Base-by-base conservation (phyloP, 108 stramenopile species). In the Discostella stelligeroides region DNA sequence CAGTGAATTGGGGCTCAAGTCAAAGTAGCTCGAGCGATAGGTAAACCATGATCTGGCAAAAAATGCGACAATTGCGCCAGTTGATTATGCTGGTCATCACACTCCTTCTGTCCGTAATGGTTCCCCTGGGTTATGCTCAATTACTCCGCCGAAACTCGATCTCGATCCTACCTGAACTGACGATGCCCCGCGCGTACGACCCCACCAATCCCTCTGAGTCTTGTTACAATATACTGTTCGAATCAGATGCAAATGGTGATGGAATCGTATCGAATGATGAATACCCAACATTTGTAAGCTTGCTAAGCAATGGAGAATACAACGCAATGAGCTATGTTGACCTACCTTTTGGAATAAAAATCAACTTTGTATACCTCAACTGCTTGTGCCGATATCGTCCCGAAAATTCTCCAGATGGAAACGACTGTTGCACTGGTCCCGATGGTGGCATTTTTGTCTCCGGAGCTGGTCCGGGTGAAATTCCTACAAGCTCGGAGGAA, bases 281-380 rank as follows among this genome's bases (percentile, higher is more conserved):
- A 57, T 80, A 80, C 48, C 40, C 40, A 13, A 42, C 45, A 14
- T 80, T 80, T 21, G 48, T 75, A 13, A 8, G 15, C 18, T 6
- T 20, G 8, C n/a, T 80, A 8, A 45, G 42, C 41, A 37, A 58
- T 34, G 62, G 66, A 2, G 7, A 41, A 0, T 53, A 38, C 61
- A 42, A 66, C 38, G 30, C 17, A 1, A 24, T 47, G 45, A 37
- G 15, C 38, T 79, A 66, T 25, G 30, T 39, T 14, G 70, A 71
- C 1, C 38, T 79, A 40, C 63, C 70, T 29, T 79, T 79, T 67
- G 77, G 70, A 6, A 29, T 79, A 12, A 70, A 79, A 41, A 59
- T 79, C 28, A 79, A 79, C 57, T 79, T 71, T 61, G 65, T 79
- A 9, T 79, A 79, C 59, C 70, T 79, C 40, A 70, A 46, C 38